Evolutionary conservation across 805 yeast species (phyloP).

Genomic region (Spathaspora gorwiae): DNA sequence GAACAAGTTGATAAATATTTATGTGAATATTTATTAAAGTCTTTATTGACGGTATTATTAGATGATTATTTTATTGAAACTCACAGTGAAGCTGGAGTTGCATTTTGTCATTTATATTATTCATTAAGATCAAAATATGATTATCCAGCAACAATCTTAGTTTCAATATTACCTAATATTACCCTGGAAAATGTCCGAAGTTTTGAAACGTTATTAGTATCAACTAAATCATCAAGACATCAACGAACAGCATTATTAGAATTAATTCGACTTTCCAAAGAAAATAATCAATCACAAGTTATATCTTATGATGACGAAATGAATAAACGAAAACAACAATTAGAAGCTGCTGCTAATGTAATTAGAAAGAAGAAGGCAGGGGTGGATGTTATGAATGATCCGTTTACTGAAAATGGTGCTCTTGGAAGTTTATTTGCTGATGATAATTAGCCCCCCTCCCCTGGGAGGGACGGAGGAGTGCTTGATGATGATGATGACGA

Average conservation of each 20-base stretch:
- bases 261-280: constrained; percentile 62
- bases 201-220: constrained; percentile 60
- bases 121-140: constrained; percentile 65
- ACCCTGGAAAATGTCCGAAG: constrained; percentile 53
- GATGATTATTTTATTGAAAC: constrained; percentile 82
- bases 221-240: constrained; percentile 67
- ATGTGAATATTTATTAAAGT: constrained; percentile 61
- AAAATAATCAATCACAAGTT: constrained; percentile 11
- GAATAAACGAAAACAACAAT: constrained; percentile 49
- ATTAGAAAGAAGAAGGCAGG: constrained; percentile 42
- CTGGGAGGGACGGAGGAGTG: too few species aligned
- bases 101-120: constrained; percentile 75
- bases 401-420: constrained; percentile 67
- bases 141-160: constrained; percentile 60
- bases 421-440: constrained; percentile 55
- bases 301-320: constrained; percentile 25
- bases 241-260: constrained; percentile 78
- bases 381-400: constrained; percentile 63
- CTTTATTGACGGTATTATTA: constrained; percentile 61
- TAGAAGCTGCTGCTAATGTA: constrained; percentile 43
- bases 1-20: constrained; percentile 71
- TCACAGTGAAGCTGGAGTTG: constrained; percentile 87
- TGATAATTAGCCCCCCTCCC: constrained; percentile 14
- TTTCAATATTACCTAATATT: constrained; percentile 50
- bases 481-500: too few species aligned